A percentile compares a stretch with the other conserved stretches of the same genome.
Conservation (phyloP, 306 rosid species). For the Fagus sylvatica region DNA sequence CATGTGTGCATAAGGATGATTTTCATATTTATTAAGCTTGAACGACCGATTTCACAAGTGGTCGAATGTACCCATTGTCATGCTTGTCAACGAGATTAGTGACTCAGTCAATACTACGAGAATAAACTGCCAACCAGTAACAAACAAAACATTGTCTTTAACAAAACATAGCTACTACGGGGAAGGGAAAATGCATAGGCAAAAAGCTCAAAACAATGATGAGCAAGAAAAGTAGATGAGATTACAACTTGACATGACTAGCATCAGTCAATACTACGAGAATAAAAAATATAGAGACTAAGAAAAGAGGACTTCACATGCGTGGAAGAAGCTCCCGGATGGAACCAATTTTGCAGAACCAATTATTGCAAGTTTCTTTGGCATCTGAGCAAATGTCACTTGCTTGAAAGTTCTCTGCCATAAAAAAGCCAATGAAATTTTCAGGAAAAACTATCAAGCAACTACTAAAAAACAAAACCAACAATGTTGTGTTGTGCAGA, state of each 20-base stretch:
- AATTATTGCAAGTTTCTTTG: conserved; percentile 92
- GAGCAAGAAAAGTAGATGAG: conserved; percentile 6
- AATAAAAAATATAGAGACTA: conserved; percentile 6
- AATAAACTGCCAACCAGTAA: conserved; percentile 2
- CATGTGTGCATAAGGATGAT: neutral
- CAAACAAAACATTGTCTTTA: neutral
- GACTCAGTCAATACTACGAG: no score
- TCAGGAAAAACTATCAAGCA: conserved; percentile 7
- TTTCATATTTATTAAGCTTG: neutral
- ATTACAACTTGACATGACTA: neutral
- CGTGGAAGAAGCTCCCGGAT: conserved; percentile 98
- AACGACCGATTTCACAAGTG: neutral
- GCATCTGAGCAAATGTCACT: conserved; percentile 68
- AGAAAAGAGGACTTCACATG: conserved; percentile 58
- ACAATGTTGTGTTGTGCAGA: conserved; percentile 18
- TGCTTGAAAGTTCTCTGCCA: conserved; percentile 67
- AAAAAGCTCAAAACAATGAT: neutral
- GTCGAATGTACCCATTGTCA: no score
- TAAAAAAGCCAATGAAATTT: conserved; percentile 28
- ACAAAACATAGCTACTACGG: neutral
- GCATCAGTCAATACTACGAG: neutral
- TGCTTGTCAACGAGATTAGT: no score
- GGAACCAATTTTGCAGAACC: conserved; percentile 95
- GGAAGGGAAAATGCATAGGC: neutral
- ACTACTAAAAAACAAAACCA: conserved; percentile 20